Evolutionary conservation across 441 rosid genomes (phyloP).

Genomic region (Theobroma grandiflorum): DNA sequence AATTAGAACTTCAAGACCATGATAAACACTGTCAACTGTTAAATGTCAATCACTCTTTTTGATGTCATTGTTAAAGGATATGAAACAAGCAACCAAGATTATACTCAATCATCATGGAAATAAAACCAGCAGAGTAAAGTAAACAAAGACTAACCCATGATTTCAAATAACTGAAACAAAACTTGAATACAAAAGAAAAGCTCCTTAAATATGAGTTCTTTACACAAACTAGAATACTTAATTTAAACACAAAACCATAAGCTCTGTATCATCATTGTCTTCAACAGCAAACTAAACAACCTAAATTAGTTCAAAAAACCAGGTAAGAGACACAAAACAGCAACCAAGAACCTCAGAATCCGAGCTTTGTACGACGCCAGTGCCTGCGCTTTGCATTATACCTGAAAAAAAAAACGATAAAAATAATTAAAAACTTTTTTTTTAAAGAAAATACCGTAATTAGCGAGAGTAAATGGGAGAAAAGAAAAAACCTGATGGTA

Average conservation of each 20-base stretch:
- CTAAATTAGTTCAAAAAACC: constrained; percentile 22
- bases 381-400: constrained; percentile 97
- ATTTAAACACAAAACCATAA: constrained; percentile 20
- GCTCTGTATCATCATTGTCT: constrained; percentile 17
- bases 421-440: not conserved
- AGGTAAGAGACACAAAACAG: constrained; percentile 19
- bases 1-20: not conserved
- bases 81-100: not conserved
- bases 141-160: not conserved
- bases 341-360: constrained; percentile 59
- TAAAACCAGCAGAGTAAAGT: not conserved
- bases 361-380: constrained; percentile 96
- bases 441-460: not conserved
- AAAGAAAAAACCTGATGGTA: constrained; percentile 64
- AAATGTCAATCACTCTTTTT: too few species aligned
- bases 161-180: not conserved
- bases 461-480: too few species aligned
- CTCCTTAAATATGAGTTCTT: constrained; percentile 8
- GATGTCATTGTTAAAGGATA: too few species aligned
- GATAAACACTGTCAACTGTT: not conserved
- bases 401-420: constrained; percentile 38
- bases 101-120: not conserved
- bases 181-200: not conserved
- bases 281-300: not conserved
- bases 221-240: constrained; percentile 4